Percentiles rank a stretch among this genome's conserved stretches.
These are phyloP conservation scores for Penicillium sp. DNA, from an alignment of 2,329 filamentous ascomycete species.

Conservation along the genomic window DNA sequence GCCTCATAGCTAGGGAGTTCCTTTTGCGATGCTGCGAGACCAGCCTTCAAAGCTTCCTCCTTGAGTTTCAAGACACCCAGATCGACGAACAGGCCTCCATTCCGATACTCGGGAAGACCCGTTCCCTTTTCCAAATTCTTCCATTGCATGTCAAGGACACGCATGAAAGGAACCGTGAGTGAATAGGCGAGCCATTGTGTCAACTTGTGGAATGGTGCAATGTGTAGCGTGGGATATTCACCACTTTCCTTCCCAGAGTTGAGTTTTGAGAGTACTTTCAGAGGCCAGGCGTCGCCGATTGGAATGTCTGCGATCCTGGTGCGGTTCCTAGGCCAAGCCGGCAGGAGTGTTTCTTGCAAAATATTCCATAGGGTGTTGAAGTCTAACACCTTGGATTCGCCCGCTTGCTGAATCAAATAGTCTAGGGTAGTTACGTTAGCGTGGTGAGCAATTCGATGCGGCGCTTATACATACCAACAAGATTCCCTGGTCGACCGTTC, in stretches of 20 bases:
- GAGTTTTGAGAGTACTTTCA: constrained; percentile 30
- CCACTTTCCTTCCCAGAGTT: constrained; percentile 8
- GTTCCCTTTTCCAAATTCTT: constrained; percentile 62
- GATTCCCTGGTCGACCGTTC: constrained; percentile 51
- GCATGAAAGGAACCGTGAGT: constrained; percentile 66
- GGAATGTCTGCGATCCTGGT: constrained; percentile 47
- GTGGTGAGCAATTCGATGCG: not conserved
- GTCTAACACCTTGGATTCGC: constrained; percentile 38
- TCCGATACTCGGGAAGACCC: constrained; percentile 72
- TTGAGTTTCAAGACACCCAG: constrained; percentile 59
- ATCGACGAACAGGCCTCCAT: constrained; percentile 70
- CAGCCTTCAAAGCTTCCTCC: constrained; percentile 47
- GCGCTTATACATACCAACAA: constrained; percentile 49
- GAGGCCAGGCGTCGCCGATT: constrained; percentile 57
- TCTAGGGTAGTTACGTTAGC: constrained; percentile 37
- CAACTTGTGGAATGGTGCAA: constrained; percentile 63
- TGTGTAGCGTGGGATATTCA: constrained; percentile 32
- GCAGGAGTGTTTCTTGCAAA: constrained; percentile 52
- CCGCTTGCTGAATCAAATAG: constrained; percentile 41
- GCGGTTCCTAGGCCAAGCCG: constrained; percentile 55
- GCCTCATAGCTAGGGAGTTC: constrained; percentile 57
- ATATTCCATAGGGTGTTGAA: constrained; percentile 49
- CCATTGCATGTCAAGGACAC: constrained; percentile 57
- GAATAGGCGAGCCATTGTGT: constrained; percentile 77
- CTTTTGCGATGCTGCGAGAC: constrained; percentile 50